Evolutionary conservation across 306 rosid genomes (phyloP).

Genomic region (Canavalia ensiformis): DNA sequence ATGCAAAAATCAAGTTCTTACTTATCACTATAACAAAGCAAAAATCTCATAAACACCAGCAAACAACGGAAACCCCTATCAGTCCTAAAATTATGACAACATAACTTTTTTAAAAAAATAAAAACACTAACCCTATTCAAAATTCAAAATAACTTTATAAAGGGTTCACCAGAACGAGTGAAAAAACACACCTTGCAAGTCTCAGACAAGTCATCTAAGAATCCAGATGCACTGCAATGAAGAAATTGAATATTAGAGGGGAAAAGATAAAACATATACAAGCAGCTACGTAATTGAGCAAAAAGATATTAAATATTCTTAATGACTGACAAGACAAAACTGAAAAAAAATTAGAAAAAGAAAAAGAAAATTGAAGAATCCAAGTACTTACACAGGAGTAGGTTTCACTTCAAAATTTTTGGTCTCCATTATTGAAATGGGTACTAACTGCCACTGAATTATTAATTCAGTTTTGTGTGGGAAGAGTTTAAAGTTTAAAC

Average conservation of each 20-base stretch:
- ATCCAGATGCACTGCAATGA: constrained; percentile 42
- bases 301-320: constrained; percentile 1
- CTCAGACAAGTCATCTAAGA: constrained; percentile 40
- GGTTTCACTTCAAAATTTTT: constrained; percentile 15
- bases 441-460: not conserved
- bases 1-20: constrained; percentile 3
- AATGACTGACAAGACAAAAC: not conserved
- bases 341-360: not conserved
- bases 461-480: not conserved
- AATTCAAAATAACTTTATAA: not conserved
- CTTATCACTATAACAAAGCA: not conserved
- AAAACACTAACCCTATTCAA: not conserved
- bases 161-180: constrained; percentile 10
- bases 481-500: not conserved
- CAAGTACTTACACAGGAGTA: constrained; percentile 32
- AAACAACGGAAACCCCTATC: not conserved
- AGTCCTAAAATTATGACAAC: not conserved
- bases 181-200: constrained; percentile 48
- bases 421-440: constrained; percentile 7
- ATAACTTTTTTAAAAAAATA: not conserved
- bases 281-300: not conserved
- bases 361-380: not conserved
- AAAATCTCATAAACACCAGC: constrained; percentile 23
- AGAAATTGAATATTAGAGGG: constrained; percentile 19
- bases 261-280: not conserved